These are phyloP conservation scores for Alternaria metachromatica DNA, from an alignment of 2,329 filamentous ascomycete genomes.

Conservation along the genomic window DNA sequence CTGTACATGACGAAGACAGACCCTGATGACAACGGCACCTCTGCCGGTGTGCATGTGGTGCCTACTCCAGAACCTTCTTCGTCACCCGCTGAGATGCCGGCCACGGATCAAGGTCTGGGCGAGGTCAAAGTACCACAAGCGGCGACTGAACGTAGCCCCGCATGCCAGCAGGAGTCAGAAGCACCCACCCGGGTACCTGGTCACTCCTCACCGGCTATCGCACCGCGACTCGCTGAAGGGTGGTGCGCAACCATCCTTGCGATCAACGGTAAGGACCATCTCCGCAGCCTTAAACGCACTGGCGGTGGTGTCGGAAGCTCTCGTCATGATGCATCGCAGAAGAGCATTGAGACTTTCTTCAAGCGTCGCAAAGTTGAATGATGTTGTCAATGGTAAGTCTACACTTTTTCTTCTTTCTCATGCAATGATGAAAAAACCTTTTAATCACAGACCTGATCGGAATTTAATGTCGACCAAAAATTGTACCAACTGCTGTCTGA, in stretches of 20 bases:
- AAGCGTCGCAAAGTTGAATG: constrained; percentile 60
- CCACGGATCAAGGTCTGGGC: neutral
- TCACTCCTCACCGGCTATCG: neutral
- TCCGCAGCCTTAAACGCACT: constrained; percentile 77
- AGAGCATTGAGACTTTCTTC: constrained; percentile 80
- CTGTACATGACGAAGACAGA: constrained; percentile 41
- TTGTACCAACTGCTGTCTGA: constrained; percentile 88
- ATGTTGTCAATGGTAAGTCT: constrained; percentile 33
- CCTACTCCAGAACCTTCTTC: neutral
- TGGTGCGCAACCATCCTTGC: constrained; percentile 62
- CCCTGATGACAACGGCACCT: neutral
- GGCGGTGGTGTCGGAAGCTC: constrained; percentile 82
- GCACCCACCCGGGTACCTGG: neutral
- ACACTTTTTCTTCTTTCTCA: constrained; percentile 14
- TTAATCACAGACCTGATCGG: constrained; percentile 85
- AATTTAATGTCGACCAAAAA: constrained; percentile 73
- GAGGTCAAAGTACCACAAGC: neutral
- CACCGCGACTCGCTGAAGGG: constrained; percentile 31
- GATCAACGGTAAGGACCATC: constrained; percentile 75
- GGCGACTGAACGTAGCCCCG: neutral
- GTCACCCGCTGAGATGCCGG: neutral
- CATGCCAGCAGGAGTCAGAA: neutral
- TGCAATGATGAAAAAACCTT: constrained; percentile 63
- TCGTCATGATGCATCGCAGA: constrained; percentile 76
- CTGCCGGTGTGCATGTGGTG: neutral